phyloP scores from a whole-genome alignment of 768 basidiomycete species.

The Naematelia aurantialba region DNA sequence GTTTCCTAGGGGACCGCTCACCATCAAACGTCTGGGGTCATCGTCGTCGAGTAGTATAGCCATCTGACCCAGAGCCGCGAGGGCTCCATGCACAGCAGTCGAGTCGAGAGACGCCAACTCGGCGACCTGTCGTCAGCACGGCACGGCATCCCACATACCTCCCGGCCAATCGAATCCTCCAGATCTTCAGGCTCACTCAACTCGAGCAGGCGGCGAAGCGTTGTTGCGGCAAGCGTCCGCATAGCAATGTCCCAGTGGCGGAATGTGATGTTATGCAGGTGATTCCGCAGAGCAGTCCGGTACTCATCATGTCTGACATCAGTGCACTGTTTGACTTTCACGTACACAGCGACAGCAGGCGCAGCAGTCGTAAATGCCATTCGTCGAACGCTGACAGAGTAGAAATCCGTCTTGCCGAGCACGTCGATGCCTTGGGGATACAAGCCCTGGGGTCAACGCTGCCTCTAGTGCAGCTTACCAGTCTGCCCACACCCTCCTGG shows the following conservation, averaged over 20 bases:
- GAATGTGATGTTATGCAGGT: constrained; percentile 68
- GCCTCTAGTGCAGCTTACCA: constrained; percentile 67
- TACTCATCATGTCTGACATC: constrained; percentile 70
- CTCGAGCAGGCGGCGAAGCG: constrained; percentile 66
- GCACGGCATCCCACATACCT: constrained; percentile 25
- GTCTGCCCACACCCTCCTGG: constrained; percentile 92
- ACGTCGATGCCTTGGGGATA: constrained; percentile 95
- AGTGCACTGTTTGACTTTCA: constrained; percentile 19
- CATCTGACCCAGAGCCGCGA: constrained; percentile 71
- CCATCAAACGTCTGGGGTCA: constrained; percentile 55
- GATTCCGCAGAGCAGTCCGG: constrained; percentile 63
- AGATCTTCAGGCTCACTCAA: constrained; percentile 53
- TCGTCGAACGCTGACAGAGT: constrained; percentile 77
- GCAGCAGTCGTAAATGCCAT: constrained; percentile 82
- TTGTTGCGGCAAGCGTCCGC: constrained; percentile 71
- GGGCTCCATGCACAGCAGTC: constrained; percentile 72
- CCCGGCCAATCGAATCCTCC: constrained; percentile 26
- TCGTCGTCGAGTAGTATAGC: constrained; percentile 54
- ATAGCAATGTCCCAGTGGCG: constrained; percentile 86
- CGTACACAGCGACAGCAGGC: constrained; percentile 80
- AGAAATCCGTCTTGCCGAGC: constrained; percentile 87
- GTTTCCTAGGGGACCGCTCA: constrained; percentile 38
- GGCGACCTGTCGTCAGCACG: constrained; percentile 22
- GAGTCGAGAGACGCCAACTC: constrained; percentile 64
- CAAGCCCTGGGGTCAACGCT: constrained; percentile 59